Conservation (phyloP, 164 flowering plant genomes). For the Litsea cubeba region DNA sequence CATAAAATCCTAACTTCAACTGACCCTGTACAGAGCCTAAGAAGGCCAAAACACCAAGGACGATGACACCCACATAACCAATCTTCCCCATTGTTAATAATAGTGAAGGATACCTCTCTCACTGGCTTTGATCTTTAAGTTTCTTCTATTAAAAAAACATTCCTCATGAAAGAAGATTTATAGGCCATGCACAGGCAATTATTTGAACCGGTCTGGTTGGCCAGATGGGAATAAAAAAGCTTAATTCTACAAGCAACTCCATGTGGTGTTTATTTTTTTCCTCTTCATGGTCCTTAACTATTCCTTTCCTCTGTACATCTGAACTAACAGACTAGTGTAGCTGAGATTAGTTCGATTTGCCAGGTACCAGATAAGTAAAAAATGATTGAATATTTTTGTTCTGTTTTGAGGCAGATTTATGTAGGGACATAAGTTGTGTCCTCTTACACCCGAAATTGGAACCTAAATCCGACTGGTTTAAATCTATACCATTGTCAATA, state of each 20-base stretch:
- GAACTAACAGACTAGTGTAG: not conserved
- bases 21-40: constrained; percentile 38
- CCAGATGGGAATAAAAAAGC: not conserved
- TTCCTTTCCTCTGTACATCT: not conserved
- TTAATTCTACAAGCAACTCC: not conserved
- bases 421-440: too few relatives aligned
- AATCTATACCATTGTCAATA: too few relatives aligned
- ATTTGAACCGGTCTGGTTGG: not conserved
- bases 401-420: too few relatives aligned
- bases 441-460: too few relatives aligned
- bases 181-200: not conserved
- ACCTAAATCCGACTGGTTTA: too few relatives aligned
- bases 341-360: not conserved
- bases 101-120: not conserved
- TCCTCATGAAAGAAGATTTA: not conserved
- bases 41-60: constrained; percentile 24
- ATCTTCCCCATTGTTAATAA: constrained; percentile 12
- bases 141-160: not conserved
- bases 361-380: not conserved
- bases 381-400: too few relatives aligned
- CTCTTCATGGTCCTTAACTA: not conserved
- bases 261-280: too few relatives aligned
- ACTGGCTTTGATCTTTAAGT: not conserved
- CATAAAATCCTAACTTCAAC: constrained; percentile 49
- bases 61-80: constrained; percentile 10